phyloP scores from a whole-genome alignment of 1,139 yeast genomes.

The Debaryomycetaceae sp. region DNA sequence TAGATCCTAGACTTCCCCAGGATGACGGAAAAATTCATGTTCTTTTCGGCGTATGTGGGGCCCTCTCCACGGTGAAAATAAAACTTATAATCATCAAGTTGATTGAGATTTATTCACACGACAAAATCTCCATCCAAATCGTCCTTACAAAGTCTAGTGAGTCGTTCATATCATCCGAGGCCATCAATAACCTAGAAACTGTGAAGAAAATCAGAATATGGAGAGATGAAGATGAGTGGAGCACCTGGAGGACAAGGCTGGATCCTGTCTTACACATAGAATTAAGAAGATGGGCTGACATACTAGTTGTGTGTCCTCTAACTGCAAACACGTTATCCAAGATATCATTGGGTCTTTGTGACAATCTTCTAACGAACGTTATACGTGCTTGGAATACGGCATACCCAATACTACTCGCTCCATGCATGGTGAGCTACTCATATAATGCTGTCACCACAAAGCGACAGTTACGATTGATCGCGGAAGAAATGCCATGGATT shows the following conservation, averaged over 20 bases:
- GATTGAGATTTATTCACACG: slow-evolving; percentile 73
- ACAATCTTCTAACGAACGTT: slow-evolving; percentile 81
- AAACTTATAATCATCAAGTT: slow-evolving; percentile 71
- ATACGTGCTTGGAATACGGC: slow-evolving; percentile 91
- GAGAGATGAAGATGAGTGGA: slow-evolving; percentile 93
- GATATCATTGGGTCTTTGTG: slow-evolving; percentile 84
- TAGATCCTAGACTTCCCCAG: slow-evolving; percentile 80
- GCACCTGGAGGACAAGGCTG: slow-evolving; percentile 75
- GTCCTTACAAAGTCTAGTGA: slow-evolving; percentile 82
- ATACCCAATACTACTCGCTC: slow-evolving; percentile 84
- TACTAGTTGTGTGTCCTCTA: slow-evolving; percentile 80
- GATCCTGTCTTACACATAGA: slow-evolving; percentile 95
- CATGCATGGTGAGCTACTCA: slow-evolving; percentile 91
- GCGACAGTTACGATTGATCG: slow-evolving; percentile 68
- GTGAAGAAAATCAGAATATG: slow-evolving; percentile 59
- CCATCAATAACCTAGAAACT: slow-evolving; percentile 33
- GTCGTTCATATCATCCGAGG: slow-evolving; percentile 67
- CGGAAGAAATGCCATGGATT: slow-evolving; percentile 90
- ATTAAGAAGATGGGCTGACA: slow-evolving; percentile 93
- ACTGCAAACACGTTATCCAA: slow-evolving; percentile 92
- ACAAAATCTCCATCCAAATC: slow-evolving; percentile 73
- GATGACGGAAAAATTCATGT: slow-evolving; percentile 90
- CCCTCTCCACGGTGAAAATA: slow-evolving; percentile 73
- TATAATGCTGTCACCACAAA: slow-evolving; percentile 85
- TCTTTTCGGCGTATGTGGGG: slow-evolving; percentile 87